Evolutionary conservation across 352 stramenopile genomes (phyloP).

Genomic region (Saprolegnia diclina): DNA sequence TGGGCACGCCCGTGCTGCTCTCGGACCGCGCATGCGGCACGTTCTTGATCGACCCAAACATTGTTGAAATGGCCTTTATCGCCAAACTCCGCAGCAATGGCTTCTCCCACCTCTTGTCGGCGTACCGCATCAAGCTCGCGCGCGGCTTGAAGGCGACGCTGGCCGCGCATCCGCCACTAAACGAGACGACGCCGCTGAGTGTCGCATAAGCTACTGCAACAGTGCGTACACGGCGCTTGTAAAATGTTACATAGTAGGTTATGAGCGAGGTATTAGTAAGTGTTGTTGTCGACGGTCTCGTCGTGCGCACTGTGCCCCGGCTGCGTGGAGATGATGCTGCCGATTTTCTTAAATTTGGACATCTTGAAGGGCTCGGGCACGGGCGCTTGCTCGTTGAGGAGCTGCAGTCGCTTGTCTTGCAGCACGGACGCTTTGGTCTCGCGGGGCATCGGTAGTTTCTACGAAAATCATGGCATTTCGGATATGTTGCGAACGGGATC

Average conservation of each 20-base stretch:
- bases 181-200: slow-evolving; percentile 6
- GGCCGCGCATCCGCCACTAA: background rate
- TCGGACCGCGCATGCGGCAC: slow-evolving; percentile 28
- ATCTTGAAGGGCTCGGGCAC: slow-evolving; percentile 70
- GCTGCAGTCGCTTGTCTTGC: slow-evolving; percentile 58
- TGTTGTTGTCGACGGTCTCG: slow-evolving; percentile 3
- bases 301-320: slow-evolving; percentile 29
- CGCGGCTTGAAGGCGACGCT: background rate
- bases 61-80: slow-evolving; percentile 33
- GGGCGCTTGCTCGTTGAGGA: slow-evolving; percentile 31
- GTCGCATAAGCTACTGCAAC: slow-evolving; percentile 9
- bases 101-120: slow-evolving; percentile 14
- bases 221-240: background rate
- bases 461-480: background rate
- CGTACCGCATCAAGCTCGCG: slow-evolving; percentile 15
- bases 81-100: slow-evolving; percentile 19
- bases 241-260: background rate
- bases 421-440: slow-evolving; percentile 62
- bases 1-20: slow-evolving; percentile 29
- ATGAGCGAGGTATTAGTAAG: background rate
- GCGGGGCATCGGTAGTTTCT: slow-evolving; percentile 69
- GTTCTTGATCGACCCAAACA: slow-evolving; percentile 32
- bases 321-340: slow-evolving; percentile 58
- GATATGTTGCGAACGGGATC: too few relatives aligned
- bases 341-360: slow-evolving; percentile 82